phyloP scores from a whole-genome alignment of 1,284 basidiomycete genomes.

The Golubevia pallescens region DNA sequence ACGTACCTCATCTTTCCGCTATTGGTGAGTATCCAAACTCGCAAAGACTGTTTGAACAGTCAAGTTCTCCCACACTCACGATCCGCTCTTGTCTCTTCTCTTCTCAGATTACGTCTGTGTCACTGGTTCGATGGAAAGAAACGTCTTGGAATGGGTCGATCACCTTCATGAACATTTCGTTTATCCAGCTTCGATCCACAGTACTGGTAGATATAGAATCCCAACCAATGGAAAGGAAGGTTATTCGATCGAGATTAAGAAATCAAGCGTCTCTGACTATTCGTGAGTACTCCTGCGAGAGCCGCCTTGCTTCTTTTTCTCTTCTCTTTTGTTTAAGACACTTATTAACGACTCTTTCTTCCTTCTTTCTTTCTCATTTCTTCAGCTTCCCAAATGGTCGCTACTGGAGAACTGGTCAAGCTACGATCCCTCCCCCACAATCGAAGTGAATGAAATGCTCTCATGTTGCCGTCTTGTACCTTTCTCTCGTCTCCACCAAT shows the following conservation, averaged over 20 bases:
- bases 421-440: too few relatives aligned
- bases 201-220: constrained; percentile 82
- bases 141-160: constrained; percentile 80
- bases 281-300: too few relatives aligned
- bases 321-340: too few relatives aligned
- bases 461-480: neutral
- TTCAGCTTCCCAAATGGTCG: too few relatives aligned
- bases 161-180: constrained; percentile 93
- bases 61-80: neutral
- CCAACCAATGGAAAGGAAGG: too few relatives aligned
- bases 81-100: neutral
- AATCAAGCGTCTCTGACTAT: too few relatives aligned
- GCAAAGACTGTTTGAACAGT: neutral
- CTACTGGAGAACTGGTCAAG: too few relatives aligned
- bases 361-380: neutral
- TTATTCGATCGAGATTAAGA: too few relatives aligned
- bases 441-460: too few relatives aligned
- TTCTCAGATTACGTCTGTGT: constrained; percentile 78
- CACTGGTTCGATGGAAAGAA: constrained; percentile 88
- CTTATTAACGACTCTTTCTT: too few relatives aligned
- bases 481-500: neutral
- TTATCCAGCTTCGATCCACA: constrained; percentile 86
- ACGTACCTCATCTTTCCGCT: constrained; percentile 74
- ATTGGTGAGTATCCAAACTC: constrained; percentile 1
- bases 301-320: too few relatives aligned